Conservation (phyloP, 2,329 filamentous ascomycete species). For the Xylaria polymorpha region DNA sequence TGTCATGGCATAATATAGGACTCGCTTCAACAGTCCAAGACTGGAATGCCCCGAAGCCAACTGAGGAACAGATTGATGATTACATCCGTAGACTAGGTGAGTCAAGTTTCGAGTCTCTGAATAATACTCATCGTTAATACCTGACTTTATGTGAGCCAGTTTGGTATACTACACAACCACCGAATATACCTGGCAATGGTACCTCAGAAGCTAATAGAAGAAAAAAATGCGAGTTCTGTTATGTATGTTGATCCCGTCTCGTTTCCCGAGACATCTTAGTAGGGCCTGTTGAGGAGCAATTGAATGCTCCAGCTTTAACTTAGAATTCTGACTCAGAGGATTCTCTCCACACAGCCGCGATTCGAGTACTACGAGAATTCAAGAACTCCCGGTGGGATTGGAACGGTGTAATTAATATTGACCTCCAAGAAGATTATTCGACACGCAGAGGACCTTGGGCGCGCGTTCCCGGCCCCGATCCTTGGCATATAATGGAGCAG, state of each 20-base stretch:
- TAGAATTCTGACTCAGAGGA: not conserved
- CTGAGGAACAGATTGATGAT: not conserved
- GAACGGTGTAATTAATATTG: not conserved
- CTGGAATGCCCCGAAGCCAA: too few relatives aligned
- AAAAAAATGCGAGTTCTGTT: constrained; percentile 5
- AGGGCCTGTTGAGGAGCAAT: not conserved
- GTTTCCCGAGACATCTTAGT: not conserved
- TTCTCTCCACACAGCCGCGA: not conserved
- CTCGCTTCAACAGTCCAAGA: too few relatives aligned
- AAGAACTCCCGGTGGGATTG: constrained; percentile 3
- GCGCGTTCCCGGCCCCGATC: too few relatives aligned
- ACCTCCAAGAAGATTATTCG: too few relatives aligned
- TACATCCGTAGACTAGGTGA: constrained; percentile 10
- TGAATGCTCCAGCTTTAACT: not conserved
- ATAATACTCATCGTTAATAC: not conserved
- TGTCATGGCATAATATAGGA: not conserved
- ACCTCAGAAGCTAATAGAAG: not conserved
- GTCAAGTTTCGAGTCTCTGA: not conserved
- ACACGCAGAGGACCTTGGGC: too few relatives aligned
- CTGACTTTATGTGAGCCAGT: not conserved
- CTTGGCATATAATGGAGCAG: too few relatives aligned
- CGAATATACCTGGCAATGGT: not conserved
- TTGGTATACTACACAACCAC: constrained; percentile 2
- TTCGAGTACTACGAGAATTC: not conserved
- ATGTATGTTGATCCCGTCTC: not conserved